These are phyloP conservation scores for Sporisorium scitamineum DNA, from an alignment of 1,284 basidiomycete genomes.

Conservation along the genomic window DNA sequence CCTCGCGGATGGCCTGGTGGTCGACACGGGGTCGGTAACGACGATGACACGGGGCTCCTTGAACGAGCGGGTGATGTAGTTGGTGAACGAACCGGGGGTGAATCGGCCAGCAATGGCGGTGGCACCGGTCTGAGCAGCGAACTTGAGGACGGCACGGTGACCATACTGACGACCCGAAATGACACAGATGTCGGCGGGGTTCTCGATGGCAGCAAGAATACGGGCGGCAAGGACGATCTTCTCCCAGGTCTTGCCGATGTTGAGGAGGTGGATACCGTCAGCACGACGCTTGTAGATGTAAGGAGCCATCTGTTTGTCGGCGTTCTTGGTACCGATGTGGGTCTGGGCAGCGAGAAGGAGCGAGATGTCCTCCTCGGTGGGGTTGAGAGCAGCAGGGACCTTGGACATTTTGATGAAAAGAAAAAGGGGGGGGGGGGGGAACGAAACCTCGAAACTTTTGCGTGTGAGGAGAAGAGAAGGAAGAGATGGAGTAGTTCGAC, in stretches of 20 bases:
- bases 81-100: constrained; percentile 95
- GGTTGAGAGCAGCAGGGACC: constrained; percentile 90
- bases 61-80: constrained; percentile 99
- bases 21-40: constrained; percentile 98
- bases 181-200: constrained; percentile 97
- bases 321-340: constrained; percentile 90
- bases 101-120: constrained; percentile 99
- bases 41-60: constrained; percentile 98
- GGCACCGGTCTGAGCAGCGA: constrained; percentile 95
- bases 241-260: constrained; percentile 99
- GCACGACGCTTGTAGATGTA: constrained; percentile 97
- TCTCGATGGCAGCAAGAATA: constrained; percentile 78
- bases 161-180: constrained; percentile 98
- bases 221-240: constrained; percentile 76
- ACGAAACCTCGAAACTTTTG: constrained; percentile 55
- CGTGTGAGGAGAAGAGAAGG: constrained; percentile 39
- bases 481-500: constrained; percentile 22
- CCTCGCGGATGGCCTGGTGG: constrained; percentile 99
- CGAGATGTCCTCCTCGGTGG: constrained; percentile 97
- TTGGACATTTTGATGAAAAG: constrained; percentile 72
- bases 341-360: constrained; percentile 93
- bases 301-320: constrained; percentile 97
- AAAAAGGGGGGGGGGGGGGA: constrained; percentile 20
- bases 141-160: constrained; percentile 99
- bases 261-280: constrained; percentile 97